phyloP scores from a whole-genome alignment of 202 grass and related monocot species.

The Carex sylvatica region DNA sequence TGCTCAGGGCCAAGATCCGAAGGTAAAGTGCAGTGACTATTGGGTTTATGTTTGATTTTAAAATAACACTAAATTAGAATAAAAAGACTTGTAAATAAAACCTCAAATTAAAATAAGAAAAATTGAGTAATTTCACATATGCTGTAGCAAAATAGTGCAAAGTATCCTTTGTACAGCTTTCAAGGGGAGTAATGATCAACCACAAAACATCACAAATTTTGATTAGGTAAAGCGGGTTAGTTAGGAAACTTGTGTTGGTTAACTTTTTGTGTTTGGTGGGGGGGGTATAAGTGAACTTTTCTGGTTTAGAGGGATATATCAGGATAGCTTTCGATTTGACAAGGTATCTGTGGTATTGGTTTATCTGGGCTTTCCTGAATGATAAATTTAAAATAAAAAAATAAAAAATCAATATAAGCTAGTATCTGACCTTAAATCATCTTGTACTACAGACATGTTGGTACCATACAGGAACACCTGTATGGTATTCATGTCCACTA shows the following conservation, averaged over 20 bases:
- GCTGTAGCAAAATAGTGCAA: neutral
- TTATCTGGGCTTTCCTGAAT: neutral
- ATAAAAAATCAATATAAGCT: neutral
- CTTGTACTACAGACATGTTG: neutral
- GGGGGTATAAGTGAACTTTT: neutral
- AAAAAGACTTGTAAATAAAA: neutral
- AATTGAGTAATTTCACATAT: neutral
- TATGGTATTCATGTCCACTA: neutral
- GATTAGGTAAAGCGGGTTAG: neutral
- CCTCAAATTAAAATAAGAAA: neutral
- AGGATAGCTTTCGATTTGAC: neutral
- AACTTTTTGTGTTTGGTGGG: neutral
- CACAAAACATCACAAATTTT: neutral
- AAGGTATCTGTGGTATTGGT: neutral
- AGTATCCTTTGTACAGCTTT: neutral
- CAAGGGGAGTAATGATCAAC: neutral
- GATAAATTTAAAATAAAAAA: neutral
- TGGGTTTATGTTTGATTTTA: neutral
- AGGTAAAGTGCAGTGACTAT: conserved; percentile 39
- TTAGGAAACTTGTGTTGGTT: neutral
- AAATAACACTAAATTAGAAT: neutral
- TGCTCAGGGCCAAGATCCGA: conserved; percentile 72
- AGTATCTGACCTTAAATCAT: neutral
- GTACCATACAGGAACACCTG: neutral
- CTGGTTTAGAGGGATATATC: neutral